Evolutionary conservation across 164 flowering plant species (phyloP).

Genomic region (Stephania cephalantha): DNA sequence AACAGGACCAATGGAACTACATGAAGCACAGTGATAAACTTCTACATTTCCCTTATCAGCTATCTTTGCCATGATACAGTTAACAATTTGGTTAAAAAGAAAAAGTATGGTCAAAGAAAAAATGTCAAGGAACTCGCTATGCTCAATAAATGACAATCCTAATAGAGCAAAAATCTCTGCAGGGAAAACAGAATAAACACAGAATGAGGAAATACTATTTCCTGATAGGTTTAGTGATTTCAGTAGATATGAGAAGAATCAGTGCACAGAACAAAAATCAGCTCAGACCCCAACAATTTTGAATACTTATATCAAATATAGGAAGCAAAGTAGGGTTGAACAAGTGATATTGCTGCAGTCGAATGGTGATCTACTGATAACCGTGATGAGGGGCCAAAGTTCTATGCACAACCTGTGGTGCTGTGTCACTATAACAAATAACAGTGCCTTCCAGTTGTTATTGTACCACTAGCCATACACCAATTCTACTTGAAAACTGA

Average conservation of each 20-base stretch:
- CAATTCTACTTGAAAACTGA: neutral
- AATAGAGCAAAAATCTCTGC: neutral
- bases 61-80: neutral
- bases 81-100: neutral
- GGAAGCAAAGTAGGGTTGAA: neutral
- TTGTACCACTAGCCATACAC: neutral
- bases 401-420: neutral
- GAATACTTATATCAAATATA: neutral
- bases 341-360: neutral
- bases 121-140: no score
- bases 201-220: neutral
- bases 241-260: neutral
- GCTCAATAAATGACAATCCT: no score
- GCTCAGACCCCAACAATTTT: neutral
- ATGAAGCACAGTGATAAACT: neutral
- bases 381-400: neutral
- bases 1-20: neutral
- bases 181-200: neutral
- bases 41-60: slow-evolving; percentile 2
- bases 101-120: no score
- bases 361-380: neutral
- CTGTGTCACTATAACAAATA: neutral
- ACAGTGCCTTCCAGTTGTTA: neutral
- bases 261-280: neutral
- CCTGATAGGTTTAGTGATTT: neutral